Conservation (phyloP, 306 rosid species). For the Vachellia pachyceras region DNA sequence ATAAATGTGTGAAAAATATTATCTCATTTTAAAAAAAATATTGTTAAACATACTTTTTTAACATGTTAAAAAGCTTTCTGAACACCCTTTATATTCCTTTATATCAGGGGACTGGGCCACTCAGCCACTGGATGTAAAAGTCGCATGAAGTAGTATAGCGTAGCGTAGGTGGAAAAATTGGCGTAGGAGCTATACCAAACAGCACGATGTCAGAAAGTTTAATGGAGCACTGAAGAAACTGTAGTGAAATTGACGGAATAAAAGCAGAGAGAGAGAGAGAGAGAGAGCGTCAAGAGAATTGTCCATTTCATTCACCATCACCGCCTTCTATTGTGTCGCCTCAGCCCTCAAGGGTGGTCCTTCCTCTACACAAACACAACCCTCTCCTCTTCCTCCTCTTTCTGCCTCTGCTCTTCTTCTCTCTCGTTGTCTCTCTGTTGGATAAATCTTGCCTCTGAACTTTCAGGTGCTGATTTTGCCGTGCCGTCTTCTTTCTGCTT, state of each 20-base stretch:
- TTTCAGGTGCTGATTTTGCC: conserved; percentile 4
- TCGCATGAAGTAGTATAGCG: background rate
- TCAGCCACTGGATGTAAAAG: background rate
- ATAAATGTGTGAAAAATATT: too few relatives aligned
- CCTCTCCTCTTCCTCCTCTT: background rate
- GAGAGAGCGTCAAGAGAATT: background rate
- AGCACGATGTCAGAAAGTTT: conserved; percentile 10
- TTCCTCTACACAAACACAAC: background rate
- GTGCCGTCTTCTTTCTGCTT: background rate
- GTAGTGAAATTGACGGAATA: background rate
- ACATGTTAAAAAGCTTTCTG: too few relatives aligned
- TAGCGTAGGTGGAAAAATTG: background rate
- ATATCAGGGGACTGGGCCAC: too few relatives aligned
- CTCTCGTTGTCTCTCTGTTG: background rate
- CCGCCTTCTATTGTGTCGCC: background rate
- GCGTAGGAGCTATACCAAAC: background rate
- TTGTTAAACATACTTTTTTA: too few relatives aligned
- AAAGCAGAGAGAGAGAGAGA: background rate
- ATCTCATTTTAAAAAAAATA: too few relatives aligned
- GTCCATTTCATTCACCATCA: conserved; percentile 1
- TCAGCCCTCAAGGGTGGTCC: background rate
- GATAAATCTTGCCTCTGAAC: background rate
- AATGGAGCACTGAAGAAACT: background rate
- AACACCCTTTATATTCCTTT: too few relatives aligned
- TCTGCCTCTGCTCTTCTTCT: background rate